Base-by-base conservation (phyloP, 179 eudicot genomes). In the Silene coronaria region DNA sequence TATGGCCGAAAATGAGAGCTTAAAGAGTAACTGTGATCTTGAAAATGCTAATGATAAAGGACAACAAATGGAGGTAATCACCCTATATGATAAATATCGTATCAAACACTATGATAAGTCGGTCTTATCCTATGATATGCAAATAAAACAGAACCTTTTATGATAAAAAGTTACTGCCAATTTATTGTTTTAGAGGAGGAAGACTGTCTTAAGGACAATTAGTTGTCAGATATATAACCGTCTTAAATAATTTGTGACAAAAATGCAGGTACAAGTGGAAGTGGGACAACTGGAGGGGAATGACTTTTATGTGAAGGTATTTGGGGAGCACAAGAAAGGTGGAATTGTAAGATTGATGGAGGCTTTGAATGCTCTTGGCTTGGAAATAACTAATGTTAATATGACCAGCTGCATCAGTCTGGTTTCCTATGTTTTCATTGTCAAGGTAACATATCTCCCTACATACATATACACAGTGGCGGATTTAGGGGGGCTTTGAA, bases 281-380 rank as follows among this genome's bases (percentile, higher is more conserved):
- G 96, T 95, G 22, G 87, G 80, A 21, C 89, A 87, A 58, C 66
- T 92, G 51, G 93, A 91, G 46, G 97, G 88, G 64, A 92, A 95
- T 70, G 92, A 95, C 80, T 89, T 90, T 80, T 89, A 85, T 73
- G 88, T 92, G 70, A 92, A 91, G 83, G 90, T 95, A 17, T 90
- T 95, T 11, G 87, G 97, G 11, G 97, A 90, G 82, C 91, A 92
- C 79, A 92, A 83, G 83, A 67, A 80, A 64, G 96, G 99, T 4
- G 96, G 97, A 8, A 92, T 95, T 78, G 95, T 88, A 78, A 89
- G 88, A 76, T 73, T 92, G 72, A 85, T 92, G 91, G 95, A 90
- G 86, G 92, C 95, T 58, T 76, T 95, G 76, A 79, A 74, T 70
- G 86, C 84, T 60, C 80, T 95, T 46, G 97, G 99, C 28, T 74